Conservation (phyloP, 495 filamentous ascomycete species). For the Penicillium tannophilum region DNA sequence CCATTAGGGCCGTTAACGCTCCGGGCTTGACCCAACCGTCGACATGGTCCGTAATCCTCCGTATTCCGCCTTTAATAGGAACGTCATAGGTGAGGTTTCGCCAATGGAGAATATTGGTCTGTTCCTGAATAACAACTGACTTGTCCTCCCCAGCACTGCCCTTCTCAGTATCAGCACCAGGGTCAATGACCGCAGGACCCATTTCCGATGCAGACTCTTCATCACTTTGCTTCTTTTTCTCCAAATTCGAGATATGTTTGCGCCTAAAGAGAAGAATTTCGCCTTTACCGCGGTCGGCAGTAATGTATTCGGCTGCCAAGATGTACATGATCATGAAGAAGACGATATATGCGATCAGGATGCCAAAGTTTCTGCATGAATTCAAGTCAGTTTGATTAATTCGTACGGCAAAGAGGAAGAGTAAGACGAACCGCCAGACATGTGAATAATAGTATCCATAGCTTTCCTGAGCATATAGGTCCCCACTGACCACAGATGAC, state of each 20-base stretch:
- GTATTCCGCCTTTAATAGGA: slow-evolving; percentile 57
- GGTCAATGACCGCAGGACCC: slow-evolving; percentile 15
- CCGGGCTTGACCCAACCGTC: slow-evolving; percentile 69
- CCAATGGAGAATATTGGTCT: slow-evolving; percentile 71
- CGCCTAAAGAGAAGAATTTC: slow-evolving; percentile 46
- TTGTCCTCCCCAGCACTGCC: slow-evolving; percentile 24
- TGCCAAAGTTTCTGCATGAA: slow-evolving; percentile 61
- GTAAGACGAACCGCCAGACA: slow-evolving; percentile 1
- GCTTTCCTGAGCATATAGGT: not conserved
- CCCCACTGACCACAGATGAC: slow-evolving; percentile 1
- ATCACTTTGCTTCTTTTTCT: not conserved
- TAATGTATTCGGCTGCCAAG: slow-evolving; percentile 35
- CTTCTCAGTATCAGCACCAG: slow-evolving; percentile 39
- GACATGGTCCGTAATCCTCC: slow-evolving; percentile 61
- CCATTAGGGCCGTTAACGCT: slow-evolving; percentile 65
- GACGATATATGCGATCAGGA: slow-evolving; percentile 58
- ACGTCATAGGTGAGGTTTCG: slow-evolving; percentile 72
- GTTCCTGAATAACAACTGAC: slow-evolving; percentile 47
- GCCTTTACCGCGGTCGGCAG: slow-evolving; percentile 36
- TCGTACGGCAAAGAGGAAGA: too few species aligned
- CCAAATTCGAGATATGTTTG: slow-evolving; percentile 27
- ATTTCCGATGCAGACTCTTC: slow-evolving; percentile 18
- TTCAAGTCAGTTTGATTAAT: too few species aligned
- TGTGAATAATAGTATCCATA: slow-evolving; percentile 1
- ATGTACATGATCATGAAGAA: slow-evolving; percentile 52